Evolutionary conservation across 1,139 yeast genomes (phyloP).

Genomic region (Geotrichum reessii): DNA sequence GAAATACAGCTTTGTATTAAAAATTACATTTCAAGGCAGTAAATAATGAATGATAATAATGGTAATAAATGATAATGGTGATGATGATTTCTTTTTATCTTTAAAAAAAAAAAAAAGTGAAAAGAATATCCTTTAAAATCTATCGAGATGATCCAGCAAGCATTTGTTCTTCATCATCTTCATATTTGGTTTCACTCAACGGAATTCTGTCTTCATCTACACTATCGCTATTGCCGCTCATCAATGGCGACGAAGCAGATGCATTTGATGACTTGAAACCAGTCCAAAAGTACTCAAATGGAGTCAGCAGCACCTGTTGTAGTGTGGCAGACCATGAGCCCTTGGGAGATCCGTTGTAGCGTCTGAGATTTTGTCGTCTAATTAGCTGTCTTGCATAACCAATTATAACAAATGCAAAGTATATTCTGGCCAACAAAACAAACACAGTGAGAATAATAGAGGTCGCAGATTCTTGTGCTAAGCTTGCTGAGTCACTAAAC

Average conservation of each 20-base stretch:
- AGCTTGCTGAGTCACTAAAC: conserved; percentile 55
- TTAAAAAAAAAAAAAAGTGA: too few relatives aligned
- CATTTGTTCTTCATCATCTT: neutral
- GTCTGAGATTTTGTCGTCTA: conserved; percentile 33
- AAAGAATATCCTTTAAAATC: neutral
- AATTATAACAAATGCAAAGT: conserved; percentile 59
- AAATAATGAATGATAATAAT: neutral
- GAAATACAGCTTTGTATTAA: neutral
- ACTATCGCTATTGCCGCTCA: neutral
- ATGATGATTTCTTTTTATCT: too few relatives aligned
- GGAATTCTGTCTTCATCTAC: neutral
- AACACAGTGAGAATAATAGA: conserved; percentile 54
- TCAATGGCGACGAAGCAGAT: neutral
- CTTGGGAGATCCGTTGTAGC: conserved; percentile 34
- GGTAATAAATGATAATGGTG: neutral
- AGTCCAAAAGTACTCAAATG: conserved; percentile 39
- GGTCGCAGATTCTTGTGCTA: conserved; percentile 63
- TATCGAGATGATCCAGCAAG: neutral
- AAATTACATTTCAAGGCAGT: neutral
- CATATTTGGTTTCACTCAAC: neutral
- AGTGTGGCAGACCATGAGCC: conserved; percentile 32
- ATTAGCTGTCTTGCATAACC: conserved; percentile 50
- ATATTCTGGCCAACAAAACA: conserved; percentile 52
- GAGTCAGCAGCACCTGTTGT: conserved; percentile 30
- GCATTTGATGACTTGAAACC: conserved; percentile 38